Percentiles rank a stretch among this genome's conserved stretches.
Evolutionary conservation across 495 filamentous ascomycete species (phyloP).

Genomic region (Aspergillus steynii): DNA sequence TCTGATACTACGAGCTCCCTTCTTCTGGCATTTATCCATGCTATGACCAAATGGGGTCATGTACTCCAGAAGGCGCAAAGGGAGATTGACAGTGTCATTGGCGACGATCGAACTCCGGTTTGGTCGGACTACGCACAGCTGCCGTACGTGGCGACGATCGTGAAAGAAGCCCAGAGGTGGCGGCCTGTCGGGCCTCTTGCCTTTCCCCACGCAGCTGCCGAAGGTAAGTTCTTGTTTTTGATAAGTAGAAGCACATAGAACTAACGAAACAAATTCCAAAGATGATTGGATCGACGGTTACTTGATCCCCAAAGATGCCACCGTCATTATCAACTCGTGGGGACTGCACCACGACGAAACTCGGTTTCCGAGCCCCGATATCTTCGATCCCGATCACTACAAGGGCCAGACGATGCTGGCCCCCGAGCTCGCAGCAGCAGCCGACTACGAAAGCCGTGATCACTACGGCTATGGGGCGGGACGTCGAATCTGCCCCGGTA

Average conservation of each 20-base stretch:
- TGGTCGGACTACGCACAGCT: constrained; percentile 38
- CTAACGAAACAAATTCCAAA: too few relatives aligned
- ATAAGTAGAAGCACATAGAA: too few relatives aligned
- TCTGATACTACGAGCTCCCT: constrained; percentile 43
- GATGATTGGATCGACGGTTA: constrained; percentile 28
- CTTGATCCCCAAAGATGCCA: constrained; percentile 31
- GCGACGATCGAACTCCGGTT: constrained; percentile 31
- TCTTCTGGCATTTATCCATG: constrained; percentile 42
- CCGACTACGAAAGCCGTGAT: constrained; percentile 32
- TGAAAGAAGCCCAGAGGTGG: constrained; percentile 44
- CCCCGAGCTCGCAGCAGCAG: constrained; percentile 22
- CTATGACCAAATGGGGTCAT: constrained; percentile 39
- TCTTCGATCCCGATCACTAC: constrained; percentile 56
- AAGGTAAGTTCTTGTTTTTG: too few relatives aligned
- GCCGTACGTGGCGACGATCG: constrained; percentile 40
- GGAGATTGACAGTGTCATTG: constrained; percentile 34
- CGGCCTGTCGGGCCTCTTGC: constrained; percentile 32
- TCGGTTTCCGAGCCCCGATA: constrained; percentile 43
- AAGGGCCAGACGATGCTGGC: constrained; percentile 10
- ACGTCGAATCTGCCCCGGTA: constrained; percentile 58
- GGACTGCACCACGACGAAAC: constrained; percentile 31
- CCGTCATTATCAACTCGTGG: constrained; percentile 36
- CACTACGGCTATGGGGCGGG: constrained; percentile 40
- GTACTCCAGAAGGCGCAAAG: constrained; percentile 37
- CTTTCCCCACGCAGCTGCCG: constrained; percentile 25